These are phyloP conservation scores for maize (Zea mays) DNA, from an alignment of 176 grass and related monocot species.

Conservation along the genomic window DNA sequence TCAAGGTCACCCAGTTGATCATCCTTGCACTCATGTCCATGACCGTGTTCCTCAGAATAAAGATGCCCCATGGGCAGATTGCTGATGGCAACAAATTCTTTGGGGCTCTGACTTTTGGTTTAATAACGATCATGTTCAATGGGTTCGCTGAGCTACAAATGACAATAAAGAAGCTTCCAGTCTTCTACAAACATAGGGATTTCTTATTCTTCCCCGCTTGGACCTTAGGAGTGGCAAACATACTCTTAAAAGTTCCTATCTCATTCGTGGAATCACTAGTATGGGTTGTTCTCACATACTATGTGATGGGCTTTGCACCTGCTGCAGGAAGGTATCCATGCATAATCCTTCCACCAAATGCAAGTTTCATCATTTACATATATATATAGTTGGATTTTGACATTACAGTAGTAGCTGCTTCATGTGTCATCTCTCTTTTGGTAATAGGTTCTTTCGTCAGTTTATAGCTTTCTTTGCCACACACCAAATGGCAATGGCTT, in stretches of 20 bases:
- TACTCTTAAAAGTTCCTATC: conserved; percentile 52
- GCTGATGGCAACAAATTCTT: conserved; percentile 43
- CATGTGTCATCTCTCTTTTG: conserved; percentile 14
- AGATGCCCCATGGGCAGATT: conserved; percentile 45
- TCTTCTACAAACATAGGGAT: conserved; percentile 67
- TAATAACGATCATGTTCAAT: conserved; percentile 54
- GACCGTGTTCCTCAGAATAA: conserved; percentile 55
- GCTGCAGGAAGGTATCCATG: conserved; percentile 49
- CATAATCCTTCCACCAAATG: conserved; percentile 4
- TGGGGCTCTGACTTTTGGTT: conserved; percentile 45
- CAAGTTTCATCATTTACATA: not conserved
- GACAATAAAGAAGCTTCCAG: conserved; percentile 58
- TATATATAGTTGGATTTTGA: not conserved
- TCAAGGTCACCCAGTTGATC: conserved; percentile 49
- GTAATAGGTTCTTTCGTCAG: conserved; percentile 77
- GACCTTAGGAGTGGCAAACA: conserved; percentile 51
- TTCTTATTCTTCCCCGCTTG: conserved; percentile 60
- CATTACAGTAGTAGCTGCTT: not conserved
- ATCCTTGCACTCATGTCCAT: conserved; percentile 51
- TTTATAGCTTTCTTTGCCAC: conserved; percentile 60
- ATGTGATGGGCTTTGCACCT: conserved; percentile 64
- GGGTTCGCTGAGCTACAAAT: conserved; percentile 54
- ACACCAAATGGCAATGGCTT: conserved; percentile 71
- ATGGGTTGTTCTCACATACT: conserved; percentile 60
- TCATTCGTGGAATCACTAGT: conserved; percentile 49